Base-by-base conservation (phyloP, 768 basidiomycete species). In the Udeniomyces megalosporus region DNA sequence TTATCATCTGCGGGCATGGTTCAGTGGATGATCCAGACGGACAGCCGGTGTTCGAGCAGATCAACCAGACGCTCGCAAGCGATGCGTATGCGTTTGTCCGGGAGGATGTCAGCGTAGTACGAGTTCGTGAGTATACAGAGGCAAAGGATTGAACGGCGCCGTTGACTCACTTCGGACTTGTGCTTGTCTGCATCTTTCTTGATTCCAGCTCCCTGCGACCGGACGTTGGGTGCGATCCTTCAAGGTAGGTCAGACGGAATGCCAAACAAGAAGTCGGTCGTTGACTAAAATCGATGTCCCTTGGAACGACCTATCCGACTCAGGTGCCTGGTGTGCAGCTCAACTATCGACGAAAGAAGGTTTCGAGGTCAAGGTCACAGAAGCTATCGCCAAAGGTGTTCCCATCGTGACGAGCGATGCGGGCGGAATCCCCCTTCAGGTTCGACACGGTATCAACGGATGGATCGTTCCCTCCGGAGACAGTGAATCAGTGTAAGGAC, bases 301-400 rank as follows among this genome's bases (percentile, higher is more conserved):
- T n/a, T n/a, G n/a, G n/a, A n/a, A n/a, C n/a, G n/a, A n/a, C n/a
- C n/a, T n/a, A n/a, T n/a, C n/a, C n/a, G n/a, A n/a, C n/a, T n/a
- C n/a, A n/a, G n/a, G 91, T 67, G 80, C 87, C 49, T 84, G 86
- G 76, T 84, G 92, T 62, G 90, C 87, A 4, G 80, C 89, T 53
- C 92, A 96, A 73, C 82, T 96, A 49, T 90, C 88, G 56, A 84
- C 86, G 49, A 84, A 90, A 61, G 92, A 96, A 76, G 92, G 92
- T 31, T 96, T 95, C 75, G 92, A 96, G 71, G 88, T 96, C 75
- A 96, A 96, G 74, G 90, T 60, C 22, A 63, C 58, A 17, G 88
- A 93, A 75, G 88, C 87, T n/a, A 78, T 96, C 57, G 87, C 92
- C 74, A 82, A 88, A 32, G 86, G 86, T 64, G 85, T 86, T 66